A percentile compares a stretch with the other conserved stretches of the same genome.
phyloP scores from a whole-genome alignment of 345 rosid genomes.

The Raphanus sativus region DNA sequence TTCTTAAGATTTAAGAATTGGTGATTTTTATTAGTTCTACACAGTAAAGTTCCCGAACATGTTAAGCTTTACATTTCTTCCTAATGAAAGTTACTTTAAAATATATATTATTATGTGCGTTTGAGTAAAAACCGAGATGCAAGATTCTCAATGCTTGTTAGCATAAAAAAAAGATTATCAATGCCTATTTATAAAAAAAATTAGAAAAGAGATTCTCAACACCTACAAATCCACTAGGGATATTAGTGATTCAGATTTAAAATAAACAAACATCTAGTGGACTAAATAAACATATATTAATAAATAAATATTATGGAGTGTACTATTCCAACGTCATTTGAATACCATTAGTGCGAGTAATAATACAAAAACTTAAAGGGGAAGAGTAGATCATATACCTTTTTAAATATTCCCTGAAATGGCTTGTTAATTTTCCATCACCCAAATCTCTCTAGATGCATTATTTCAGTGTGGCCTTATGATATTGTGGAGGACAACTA shows the following conservation, averaged over 20 bases:
- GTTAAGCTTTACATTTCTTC: neutral
- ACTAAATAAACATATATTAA: constrained; percentile 1
- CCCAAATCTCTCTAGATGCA: constrained; percentile 26
- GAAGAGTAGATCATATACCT: neutral
- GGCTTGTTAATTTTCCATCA: constrained; percentile 28
- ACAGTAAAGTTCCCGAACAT: neutral
- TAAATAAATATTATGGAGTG: constrained; percentile 13
- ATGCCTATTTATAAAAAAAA: neutral
- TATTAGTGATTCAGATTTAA: constrained; percentile 20
- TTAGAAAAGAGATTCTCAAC: constrained; percentile 8
- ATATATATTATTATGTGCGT: neutral
- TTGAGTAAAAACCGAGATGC: constrained; percentile 5
- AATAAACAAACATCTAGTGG: constrained; percentile 27
- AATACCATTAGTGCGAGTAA: constrained; percentile 7
- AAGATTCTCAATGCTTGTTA: constrained; percentile 17
- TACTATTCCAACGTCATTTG: constrained; percentile 13
- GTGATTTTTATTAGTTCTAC: neutral
- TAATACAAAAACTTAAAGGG: neutral
- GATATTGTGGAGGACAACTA: constrained; percentile 31
- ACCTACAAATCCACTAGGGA: constrained; percentile 35
- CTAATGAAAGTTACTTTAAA: neutral
- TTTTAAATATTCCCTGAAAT: constrained; percentile 15
- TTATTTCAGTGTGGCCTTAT: neutral
- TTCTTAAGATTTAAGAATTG: neutral
- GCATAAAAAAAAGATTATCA: constrained; percentile 6